phyloP scores from a whole-genome alignment of 176 grass and related monocot species.

The Pontederia crassipes region DNA sequence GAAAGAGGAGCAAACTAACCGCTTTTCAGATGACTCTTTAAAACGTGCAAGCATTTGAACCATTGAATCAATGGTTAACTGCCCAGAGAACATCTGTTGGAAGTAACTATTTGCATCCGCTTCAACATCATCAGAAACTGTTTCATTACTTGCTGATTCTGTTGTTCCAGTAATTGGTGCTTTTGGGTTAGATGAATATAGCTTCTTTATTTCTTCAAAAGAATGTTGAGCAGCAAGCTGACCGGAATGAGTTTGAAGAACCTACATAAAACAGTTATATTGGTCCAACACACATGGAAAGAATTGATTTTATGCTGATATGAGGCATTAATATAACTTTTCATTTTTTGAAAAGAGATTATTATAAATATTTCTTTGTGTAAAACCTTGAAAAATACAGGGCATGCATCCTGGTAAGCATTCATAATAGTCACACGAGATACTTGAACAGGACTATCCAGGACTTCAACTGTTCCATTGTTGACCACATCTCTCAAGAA shows the following conservation, averaged over 20 bases:
- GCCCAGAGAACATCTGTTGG: constrained; percentile 88
- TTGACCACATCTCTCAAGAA: constrained; percentile 62
- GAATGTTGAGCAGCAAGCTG: constrained; percentile 50
- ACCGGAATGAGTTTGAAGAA: constrained; percentile 60
- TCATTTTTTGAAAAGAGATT: too few species aligned
- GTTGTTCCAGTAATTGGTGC: constrained; percentile 29
- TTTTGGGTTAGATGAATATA: constrained; percentile 42
- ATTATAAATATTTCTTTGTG: not conserved
- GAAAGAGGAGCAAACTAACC: constrained; percentile 25
- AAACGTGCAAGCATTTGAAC: constrained; percentile 86
- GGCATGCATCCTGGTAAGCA: constrained; percentile 47
- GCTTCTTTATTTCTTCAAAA: constrained; percentile 66
- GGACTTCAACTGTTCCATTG: constrained; percentile 28
- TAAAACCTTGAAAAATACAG: constrained; percentile 73
- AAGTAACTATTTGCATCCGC: constrained; percentile 66
- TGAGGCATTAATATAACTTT: too few species aligned
- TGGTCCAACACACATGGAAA: too few species aligned
- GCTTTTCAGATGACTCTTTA: constrained; percentile 81
- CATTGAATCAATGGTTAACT: constrained; percentile 68
- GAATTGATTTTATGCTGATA: too few species aligned
- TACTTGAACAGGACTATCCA: constrained; percentile 32
- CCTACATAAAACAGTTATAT: constrained; percentile 16
- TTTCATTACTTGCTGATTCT: constrained; percentile 32
- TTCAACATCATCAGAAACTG: constrained; percentile 57
- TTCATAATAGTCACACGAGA: constrained; percentile 27